Evolutionary conservation across 1,139 yeast species (phyloP).

Genomic region (Taiozyma sp.): DNA sequence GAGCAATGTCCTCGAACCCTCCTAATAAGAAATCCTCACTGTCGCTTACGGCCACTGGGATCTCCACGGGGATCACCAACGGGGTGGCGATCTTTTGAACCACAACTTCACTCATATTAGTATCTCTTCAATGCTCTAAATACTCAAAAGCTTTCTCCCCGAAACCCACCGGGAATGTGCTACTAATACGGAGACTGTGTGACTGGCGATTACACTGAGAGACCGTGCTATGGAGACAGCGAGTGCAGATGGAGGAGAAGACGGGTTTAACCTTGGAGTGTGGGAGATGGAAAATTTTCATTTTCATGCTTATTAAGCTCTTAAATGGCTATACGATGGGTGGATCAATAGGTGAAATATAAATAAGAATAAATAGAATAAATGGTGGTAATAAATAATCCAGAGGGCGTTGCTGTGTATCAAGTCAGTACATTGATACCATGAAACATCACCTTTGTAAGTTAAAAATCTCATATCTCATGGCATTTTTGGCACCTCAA

Average conservation of each 20-base stretch:
- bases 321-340: background rate
- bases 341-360: background rate
- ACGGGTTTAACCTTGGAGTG: background rate
- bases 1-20: constrained; percentile 27
- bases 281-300: background rate
- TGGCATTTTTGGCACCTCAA: background rate
- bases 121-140: no score
- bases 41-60: background rate
- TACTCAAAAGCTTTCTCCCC: no score
- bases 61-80: background rate
- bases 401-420: background rate
- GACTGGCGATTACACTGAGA: background rate
- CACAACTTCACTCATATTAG: background rate
- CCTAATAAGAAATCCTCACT: background rate
- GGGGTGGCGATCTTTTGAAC: background rate
- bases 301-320: background rate
- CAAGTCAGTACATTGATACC: background rate
- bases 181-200: background rate
- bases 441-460: background rate
- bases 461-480: no score
- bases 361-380: background rate
- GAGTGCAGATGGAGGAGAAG: background rate
- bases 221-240: background rate
- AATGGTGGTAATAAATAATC: background rate
- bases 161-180: background rate